phyloP scores from a whole-genome alignment of 192 early-diverging fungal species.

The Geosiphon pyriformis region DNA sequence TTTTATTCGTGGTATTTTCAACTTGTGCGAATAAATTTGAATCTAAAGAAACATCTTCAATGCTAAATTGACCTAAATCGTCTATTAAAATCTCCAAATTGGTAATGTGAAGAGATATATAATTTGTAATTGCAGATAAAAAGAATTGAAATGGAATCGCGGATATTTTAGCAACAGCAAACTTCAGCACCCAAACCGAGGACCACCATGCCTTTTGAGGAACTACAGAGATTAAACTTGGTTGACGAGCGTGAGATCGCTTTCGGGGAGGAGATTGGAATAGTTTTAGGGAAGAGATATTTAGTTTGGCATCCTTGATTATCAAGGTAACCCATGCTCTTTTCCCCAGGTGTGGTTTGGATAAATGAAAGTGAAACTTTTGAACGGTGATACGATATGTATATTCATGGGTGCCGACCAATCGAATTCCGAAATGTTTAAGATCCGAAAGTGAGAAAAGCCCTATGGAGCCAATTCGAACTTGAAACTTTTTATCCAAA shows the following conservation, averaged over 20 bases:
- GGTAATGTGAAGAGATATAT: slow-evolving; percentile 30
- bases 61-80: slow-evolving; percentile 13
- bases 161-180: slow-evolving; percentile 30
- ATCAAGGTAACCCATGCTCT: slow-evolving; percentile 35
- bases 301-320: slow-evolving; percentile 23
- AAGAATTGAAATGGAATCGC: slow-evolving; percentile 40
- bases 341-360: background rate
- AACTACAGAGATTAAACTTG: slow-evolving; percentile 20
- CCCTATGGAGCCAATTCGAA: slow-evolving; percentile 12
- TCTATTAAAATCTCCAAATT: slow-evolving; percentile 23
- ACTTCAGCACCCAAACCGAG: slow-evolving; percentile 37
- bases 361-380: slow-evolving; percentile 16
- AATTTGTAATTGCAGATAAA: slow-evolving; percentile 36
- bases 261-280: background rate
- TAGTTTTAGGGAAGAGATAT: slow-evolving; percentile 6
- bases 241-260: background rate
- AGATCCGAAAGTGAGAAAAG: slow-evolving; percentile 9
- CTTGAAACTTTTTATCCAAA: slow-evolving; percentile 16
- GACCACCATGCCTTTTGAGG: slow-evolving; percentile 41
- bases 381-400: background rate
- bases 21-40: slow-evolving; percentile 33
- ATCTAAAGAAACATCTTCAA: slow-evolving; percentile 23
- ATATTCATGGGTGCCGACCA: background rate
- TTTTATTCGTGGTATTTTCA: background rate
- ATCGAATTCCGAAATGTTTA: slow-evolving; percentile 3